Percentiles rank a stretch among this genome's conserved stretches.
phyloP scores from a whole-genome alignment of 306 rosid species.

The Mucuna pruriens region DNA sequence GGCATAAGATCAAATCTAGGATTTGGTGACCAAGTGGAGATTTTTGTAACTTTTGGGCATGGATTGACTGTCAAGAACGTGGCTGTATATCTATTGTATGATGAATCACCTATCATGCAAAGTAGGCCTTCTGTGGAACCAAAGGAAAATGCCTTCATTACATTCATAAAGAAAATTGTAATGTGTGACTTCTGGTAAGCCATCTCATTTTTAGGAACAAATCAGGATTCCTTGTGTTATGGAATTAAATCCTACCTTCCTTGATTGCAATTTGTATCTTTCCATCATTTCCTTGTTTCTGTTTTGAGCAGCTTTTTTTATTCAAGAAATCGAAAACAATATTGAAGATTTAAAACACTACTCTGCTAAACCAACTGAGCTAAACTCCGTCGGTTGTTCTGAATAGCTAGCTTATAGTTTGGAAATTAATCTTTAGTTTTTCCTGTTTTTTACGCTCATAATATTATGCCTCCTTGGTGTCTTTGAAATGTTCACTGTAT shows the following conservation, averaged over 20 bases:
- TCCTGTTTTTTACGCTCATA: background rate
- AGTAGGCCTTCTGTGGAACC: background rate
- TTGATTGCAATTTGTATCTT: background rate
- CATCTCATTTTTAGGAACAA: background rate
- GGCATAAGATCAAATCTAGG: background rate
- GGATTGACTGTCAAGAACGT: background rate
- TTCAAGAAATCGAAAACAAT: no score
- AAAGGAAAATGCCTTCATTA: background rate
- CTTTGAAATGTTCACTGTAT: background rate
- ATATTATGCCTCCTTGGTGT: background rate
- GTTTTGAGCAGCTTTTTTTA: background rate
- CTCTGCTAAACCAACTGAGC: no score
- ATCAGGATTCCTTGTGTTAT: background rate
- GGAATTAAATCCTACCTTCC: background rate
- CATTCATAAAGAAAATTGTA: background rate
- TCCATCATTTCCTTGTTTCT: background rate
- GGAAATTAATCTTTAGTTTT: background rate
- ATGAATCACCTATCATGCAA: background rate
- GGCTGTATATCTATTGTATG: background rate
- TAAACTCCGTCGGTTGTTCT: no score
- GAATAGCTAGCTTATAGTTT: background rate
- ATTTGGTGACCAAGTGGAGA: slow-evolving; percentile 17
- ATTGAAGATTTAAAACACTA: no score
- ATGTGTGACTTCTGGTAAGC: no score
- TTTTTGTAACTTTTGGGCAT: slow-evolving; percentile 7